Evolutionary conservation across 2,329 filamentous ascomycete species (phyloP), one percentile per base, ranked within the genome.

Genomic region (Xenosphaeropsis pyriputrescens): DNA sequence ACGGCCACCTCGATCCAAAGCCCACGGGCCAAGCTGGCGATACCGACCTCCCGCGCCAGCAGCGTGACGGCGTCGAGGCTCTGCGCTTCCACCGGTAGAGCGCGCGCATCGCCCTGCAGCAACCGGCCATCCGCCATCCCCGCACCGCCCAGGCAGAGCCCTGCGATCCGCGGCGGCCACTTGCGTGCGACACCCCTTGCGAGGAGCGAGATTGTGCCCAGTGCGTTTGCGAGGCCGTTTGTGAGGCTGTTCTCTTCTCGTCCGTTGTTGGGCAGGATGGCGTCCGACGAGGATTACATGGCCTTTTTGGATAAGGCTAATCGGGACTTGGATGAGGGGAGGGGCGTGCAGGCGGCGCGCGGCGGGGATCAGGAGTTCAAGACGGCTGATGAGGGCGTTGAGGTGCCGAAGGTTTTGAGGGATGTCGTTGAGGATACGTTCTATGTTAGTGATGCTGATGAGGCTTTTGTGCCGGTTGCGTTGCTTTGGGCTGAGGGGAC

Each of bases 281-380:
- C 76, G 6, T 79, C 76, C 38, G 85, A 94, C 66, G 75, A 82
- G 43, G 80, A 82, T 44, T 95, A 94, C 65, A 72, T 77, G 59
- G 67, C 79, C 42, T 94, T 95, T 55, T 67, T 95, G 40, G 71
- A 91, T 55, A 91, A 91, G 64, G 85, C 85, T 38, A 93, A 93
- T 62, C 65, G 76, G 51, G 79, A 86, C 54, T 78, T 81, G 14
- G 78, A 75, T 55, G 70, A 75, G 41, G 76, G 78, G 45, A 52
- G 57, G 30, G 52, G 56, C 32, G 36, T 50, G 42, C 51, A 60
- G 37, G 43, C 42, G 22, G 34, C 41, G 33, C 40, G 34, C 36
- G 42, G 32, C 42, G 47, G 38, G 33, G 54, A 49, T 43, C 43
- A 45, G n/a, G 56, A 59, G 38, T 67, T 75, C 51, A 74, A 70